Evolutionary conservation across 768 basidiomycete species (phyloP).

Genomic region (Trametes elegans): DNA sequence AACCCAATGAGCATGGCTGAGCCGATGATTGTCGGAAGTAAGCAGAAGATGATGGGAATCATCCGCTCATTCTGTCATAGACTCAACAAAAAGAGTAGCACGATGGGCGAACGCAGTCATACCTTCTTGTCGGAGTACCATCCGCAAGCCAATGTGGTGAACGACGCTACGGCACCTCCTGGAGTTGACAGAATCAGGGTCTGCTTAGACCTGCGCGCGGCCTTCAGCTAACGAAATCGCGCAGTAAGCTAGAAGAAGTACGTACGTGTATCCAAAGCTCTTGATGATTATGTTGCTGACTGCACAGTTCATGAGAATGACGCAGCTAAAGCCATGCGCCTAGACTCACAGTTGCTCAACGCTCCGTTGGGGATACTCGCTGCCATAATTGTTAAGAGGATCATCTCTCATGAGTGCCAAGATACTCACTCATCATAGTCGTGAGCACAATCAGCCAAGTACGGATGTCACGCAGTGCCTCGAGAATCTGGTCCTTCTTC

Average conservation of each 20-base stretch:
- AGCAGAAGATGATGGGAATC: conserved; percentile 55
- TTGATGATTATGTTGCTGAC: conserved; percentile 64
- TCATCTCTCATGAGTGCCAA: not conserved
- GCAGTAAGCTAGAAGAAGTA: not conserved
- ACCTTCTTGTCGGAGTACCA: conserved; percentile 70
- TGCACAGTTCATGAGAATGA: conserved; percentile 23
- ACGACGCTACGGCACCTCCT: conserved; percentile 43
- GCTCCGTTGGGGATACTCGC: conserved; percentile 67
- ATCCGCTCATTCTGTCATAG: conserved; percentile 49
- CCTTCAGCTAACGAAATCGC: not conserved
- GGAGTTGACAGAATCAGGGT: conserved; percentile 60
- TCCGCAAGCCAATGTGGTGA: conserved; percentile 51
- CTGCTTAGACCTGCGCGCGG: conserved; percentile 48
- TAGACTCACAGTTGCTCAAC: conserved; percentile 57
- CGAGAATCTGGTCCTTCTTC: conserved; percentile 57
- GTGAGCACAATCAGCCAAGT: conserved; percentile 64
- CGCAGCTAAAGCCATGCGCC: not conserved
- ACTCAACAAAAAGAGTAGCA: not conserved
- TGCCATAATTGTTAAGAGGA: conserved; percentile 26
- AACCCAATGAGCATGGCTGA: conserved; percentile 46
- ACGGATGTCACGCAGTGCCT: conserved; percentile 54
- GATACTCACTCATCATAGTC: conserved; percentile 51
- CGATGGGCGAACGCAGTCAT: not conserved
- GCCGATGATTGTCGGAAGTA: conserved; percentile 59
- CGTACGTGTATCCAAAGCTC: conserved; percentile 63